Base-by-base conservation (phyloP, 2,329 filamentous ascomycete species). In the Colletotrichum sp. region DNA sequence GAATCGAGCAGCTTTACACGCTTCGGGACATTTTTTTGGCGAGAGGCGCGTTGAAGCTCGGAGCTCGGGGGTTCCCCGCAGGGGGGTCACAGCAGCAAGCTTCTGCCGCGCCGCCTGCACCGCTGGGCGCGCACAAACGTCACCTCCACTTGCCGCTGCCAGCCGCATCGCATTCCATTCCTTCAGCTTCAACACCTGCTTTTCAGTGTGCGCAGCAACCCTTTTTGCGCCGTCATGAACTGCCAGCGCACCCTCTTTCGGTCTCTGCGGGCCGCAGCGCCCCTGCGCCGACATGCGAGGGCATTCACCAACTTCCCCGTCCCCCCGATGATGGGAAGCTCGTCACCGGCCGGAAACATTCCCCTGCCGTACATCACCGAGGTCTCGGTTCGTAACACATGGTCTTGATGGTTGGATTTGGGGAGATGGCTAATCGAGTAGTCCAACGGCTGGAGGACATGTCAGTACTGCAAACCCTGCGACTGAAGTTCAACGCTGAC, bases 401-500 rank as follows among this genome's bases (percentile, higher is more conserved):
- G 67, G 44, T 32, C 28, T 52, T 68, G 34, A 9, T 18, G 26
- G 18, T 52, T 32, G 28, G 26, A n/a, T 52, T 24, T 1, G 30
- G 5, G 36, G 18, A 52, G 18, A 68, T 34, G 36, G 66, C 84
- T 86, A 79, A 86, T 70, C 49, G 32, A n/a, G 49, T 81, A 96
- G 94, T 90, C 93, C 81, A 93, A 93, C 79, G 94, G 94, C 77
- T 95, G 94, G 90, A 93, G 94, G 83, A 95, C 94, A 84, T 95
- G 94, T 95, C 88, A 79, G 92, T 89, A 78, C 64, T 16, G 49
- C 26, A 10, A 39, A 6, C 8, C 59, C 32, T 12, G 57, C 64
- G 72, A 67, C 71, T 63, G 49, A 76, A 59, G 65, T 62, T 71
- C 72, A 81, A 82, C 75, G 21, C 68, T 74, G 30, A 71, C 76